phyloP scores from a whole-genome alignment of 1,139 yeast species.

The Yamadazyma aaseri region DNA sequence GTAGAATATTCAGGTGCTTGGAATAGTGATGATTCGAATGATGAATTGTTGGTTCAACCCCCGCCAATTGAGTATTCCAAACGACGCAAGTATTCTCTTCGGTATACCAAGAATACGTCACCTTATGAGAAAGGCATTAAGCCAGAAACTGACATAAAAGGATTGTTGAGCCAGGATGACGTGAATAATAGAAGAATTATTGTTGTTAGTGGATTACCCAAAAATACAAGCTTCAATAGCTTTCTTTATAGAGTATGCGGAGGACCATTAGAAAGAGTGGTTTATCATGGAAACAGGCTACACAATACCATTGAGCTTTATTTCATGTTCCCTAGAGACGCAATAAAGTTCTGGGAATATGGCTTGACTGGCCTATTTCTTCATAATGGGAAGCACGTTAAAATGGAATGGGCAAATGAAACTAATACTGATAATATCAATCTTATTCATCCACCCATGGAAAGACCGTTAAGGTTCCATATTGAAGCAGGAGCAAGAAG shows the following conservation, averaged over 20 bases:
- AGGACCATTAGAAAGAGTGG: conserved; percentile 67
- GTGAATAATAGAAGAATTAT: conserved; percentile 16
- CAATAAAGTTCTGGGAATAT: conserved; percentile 53
- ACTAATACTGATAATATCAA: conserved; percentile 23
- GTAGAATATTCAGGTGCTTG: too few relatives aligned
- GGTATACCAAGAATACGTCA: too few relatives aligned
- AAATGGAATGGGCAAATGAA: conserved; percentile 39
- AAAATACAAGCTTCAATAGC: conserved; percentile 42
- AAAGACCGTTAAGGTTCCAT: conserved; percentile 29
- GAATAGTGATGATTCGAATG: too few relatives aligned
- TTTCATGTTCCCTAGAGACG: conserved; percentile 55
- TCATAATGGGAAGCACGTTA: conserved; percentile 55
- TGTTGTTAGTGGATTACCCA: conserved; percentile 19
- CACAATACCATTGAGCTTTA: conserved; percentile 42
- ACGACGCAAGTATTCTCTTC: too few relatives aligned
- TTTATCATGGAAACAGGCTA: conserved; percentile 18
- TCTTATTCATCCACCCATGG: conserved; percentile 30
- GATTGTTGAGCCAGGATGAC: conserved; percentile 6
- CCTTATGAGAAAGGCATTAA: too few relatives aligned
- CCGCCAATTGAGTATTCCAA: too few relatives aligned
- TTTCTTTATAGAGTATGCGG: conserved; percentile 64
- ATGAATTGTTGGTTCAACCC: too few relatives aligned
- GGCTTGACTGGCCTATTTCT: conserved; percentile 56
- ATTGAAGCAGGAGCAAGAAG: conserved; percentile 33
- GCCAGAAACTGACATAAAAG: too few relatives aligned